Conservation (phyloP, 306 rosid species). For the Aeschynomene evenia region DNA sequence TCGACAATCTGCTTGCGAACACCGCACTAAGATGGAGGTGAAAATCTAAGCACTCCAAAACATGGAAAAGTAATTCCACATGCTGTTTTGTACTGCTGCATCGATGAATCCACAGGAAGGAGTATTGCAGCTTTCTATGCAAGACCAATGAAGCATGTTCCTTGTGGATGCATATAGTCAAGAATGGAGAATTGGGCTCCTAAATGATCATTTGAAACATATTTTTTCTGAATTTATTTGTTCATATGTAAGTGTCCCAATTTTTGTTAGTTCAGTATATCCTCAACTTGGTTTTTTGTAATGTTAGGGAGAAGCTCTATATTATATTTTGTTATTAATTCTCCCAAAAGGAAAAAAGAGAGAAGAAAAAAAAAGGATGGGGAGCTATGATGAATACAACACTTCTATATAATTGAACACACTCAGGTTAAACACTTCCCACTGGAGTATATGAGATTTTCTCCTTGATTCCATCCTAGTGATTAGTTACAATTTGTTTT, state of each 20-base stretch:
- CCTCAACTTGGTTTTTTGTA: conserved; percentile 17
- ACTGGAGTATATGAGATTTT: neutral
- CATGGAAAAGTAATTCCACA: conserved; percentile 4
- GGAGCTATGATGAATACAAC: neutral
- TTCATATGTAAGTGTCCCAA: conserved; percentile 20
- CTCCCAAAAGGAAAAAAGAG: neutral
- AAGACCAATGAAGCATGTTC: conserved; percentile 54
- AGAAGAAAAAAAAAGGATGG: neutral
- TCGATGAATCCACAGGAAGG: conserved; percentile 38
- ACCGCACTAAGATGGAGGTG: conserved; percentile 63
- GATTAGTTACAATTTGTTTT: neutral
- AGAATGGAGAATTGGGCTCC: conserved; percentile 62
- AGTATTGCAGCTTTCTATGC: conserved; percentile 58
- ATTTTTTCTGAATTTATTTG: conserved; percentile 23
- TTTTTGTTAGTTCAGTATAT: conserved; percentile 9
- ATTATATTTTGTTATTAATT: neutral
- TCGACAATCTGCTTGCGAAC: conserved; percentile 50
- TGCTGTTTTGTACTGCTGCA: neutral
- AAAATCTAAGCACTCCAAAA: neutral
- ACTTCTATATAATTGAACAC: neutral
- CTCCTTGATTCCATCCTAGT: neutral
- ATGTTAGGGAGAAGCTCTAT: neutral
- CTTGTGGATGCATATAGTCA: conserved; percentile 58
- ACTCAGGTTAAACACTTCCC: neutral
- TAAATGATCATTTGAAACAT: conserved; percentile 53